Evolutionary conservation across 768 basidiomycete species (phyloP), one percentile per base, ranked within the genome.

Genomic region (Hypholoma sublateritium): DNA sequence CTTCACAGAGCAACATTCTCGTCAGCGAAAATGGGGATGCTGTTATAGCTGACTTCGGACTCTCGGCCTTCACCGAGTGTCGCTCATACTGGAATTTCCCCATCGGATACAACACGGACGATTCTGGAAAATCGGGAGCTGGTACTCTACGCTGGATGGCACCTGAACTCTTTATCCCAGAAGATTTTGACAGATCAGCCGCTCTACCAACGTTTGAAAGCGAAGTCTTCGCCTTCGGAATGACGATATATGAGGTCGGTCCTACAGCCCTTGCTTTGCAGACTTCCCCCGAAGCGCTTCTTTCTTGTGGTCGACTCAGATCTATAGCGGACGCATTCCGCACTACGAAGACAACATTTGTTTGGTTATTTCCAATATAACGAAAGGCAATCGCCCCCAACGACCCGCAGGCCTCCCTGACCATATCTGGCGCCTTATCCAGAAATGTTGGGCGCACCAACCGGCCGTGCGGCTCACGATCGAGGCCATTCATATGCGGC

Each of bases 71-170:
- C 32, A n/a, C 6, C 2, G 25, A 45, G 16, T 12, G 9, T 41
- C 16, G 7, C 21, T 4, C 19, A 19, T 3, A 17, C 16, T 14
- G n/a, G 16, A 17, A 16, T 5, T 36, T 49, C 16, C 13, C 17
- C 14, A 17, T 34, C 28, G 11, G 11, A 34, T 9, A 5, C 5
- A 22, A 4, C 25, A n/a, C 16, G 4, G 49, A 52, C 13, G 39
- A 11, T 16, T 16, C 2, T 58, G 57, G 57, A 4, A 43, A 44
- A 3, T 61, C 61, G 0, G 64, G 60, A 5, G 66, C 53, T 8
- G 67, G 71, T 6, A 71, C 63, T 6, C 49, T 37, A n/a, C 63
- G 65, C 19, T 72, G 68, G 71, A 71, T 69, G 68, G 66, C 69
- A 0, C 70, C 71, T 0, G 70, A 72, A 36, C 62, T 61, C 4